Conservation (phyloP, 495 filamentous ascomycete species). For the Staphylotrichum tortipilum region DNA sequence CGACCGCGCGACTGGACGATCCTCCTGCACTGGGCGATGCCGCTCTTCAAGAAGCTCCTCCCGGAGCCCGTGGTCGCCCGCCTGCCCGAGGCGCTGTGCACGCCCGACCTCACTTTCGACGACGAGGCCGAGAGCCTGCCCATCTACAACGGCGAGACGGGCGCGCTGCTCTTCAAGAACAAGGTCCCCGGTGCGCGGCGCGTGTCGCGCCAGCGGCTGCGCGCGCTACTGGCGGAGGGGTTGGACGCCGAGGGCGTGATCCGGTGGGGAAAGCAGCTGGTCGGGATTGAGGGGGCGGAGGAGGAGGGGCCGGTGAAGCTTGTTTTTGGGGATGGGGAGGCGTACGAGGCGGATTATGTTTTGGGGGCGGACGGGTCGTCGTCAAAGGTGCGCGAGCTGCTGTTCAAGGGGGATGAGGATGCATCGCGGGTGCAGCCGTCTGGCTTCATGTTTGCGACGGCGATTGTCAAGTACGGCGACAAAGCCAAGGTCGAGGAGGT, state of each 20-base stretch:
- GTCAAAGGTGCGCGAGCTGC: conserved; percentile 29
- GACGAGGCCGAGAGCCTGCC: conserved; percentile 29
- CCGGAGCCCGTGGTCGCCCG: conserved; percentile 29
- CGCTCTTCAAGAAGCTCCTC: conserved; percentile 22
- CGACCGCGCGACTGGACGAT: conserved; percentile 51
- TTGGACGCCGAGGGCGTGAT: conserved; percentile 17
- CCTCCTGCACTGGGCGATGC: conserved; percentile 45
- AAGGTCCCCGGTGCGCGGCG: conserved; percentile 36
- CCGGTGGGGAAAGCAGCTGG: conserved; percentile 22
- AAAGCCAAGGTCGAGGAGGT: conserved; percentile 26
- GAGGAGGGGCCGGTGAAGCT: conserved; percentile 45
- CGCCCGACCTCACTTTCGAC: conserved; percentile 28
- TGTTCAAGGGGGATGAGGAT: conserved; percentile 29
- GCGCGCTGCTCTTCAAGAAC: conserved; percentile 33
- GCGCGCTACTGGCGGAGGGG: conserved; percentile 22
- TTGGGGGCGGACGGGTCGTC: conserved; percentile 43
- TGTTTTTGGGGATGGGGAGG: conserved; percentile 57
- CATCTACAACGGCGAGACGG: conserved; percentile 41
- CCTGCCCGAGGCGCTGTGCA: conserved; percentile 30
- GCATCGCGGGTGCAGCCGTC: conserved; percentile 20
- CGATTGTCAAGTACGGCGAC: conserved; percentile 22
- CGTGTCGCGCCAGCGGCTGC: conserved; percentile 34
- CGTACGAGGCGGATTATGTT: conserved; percentile 21
- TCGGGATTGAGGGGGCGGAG: conserved; percentile 32
- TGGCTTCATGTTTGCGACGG: conserved; percentile 24